Evolutionary conservation across 2,329 filamentous ascomycete genomes (phyloP), one percentile per base, ranked within the genome.

Genomic region (Penicillium concentricum): DNA sequence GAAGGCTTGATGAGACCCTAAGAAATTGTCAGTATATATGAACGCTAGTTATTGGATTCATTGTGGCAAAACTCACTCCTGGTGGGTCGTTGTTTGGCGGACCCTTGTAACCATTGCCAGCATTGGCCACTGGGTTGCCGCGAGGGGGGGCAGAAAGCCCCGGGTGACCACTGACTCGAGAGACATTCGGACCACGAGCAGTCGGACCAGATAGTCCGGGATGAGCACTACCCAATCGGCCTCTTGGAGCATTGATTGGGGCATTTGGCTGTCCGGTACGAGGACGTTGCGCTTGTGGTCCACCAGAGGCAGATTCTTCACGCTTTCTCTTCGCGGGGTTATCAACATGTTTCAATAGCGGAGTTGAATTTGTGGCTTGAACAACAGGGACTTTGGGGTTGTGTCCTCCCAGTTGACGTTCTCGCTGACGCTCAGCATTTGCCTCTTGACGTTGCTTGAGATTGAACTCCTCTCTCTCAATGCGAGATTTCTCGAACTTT

Each of bases 361-460:
- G 52, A 35, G 60, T 46, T 20, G 41, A 64, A 18, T 58, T 64
- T 6, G 71, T 65, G 6, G 71, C 67, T 47, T 73, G 70, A 48
- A 77, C 68, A 16, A 65, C 55, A 5, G 79, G 79, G 15, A 81
- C 73, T 51, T 75, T 75, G 6, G 73, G 76, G 59, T 77, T 74
- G 63, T 80, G 78, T 7, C 72, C 74, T 35, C 75, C 76, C 42
- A 78, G 67, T 48, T 80, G 76, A 46, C 67, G 74, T 44, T 73
- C 67, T 20, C 73, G 74, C 54, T 75, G 74, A 39, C 70, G 70
- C 50, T 79, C 75, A 1, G 68, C 54, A 39, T 67, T 71, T 30
- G 68, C 67, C 44, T 75, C 74, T 47, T 74, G 68, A 15, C 66
- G 51, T 12, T 65, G 63, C 18, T 68, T 65, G 59, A 73, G 74